Evolutionary conservation across 2,329 filamentous ascomycete genomes (phyloP), one percentile per base, ranked within the genome.

Genomic region (Stagonosporopsis chrysanthemi): DNA sequence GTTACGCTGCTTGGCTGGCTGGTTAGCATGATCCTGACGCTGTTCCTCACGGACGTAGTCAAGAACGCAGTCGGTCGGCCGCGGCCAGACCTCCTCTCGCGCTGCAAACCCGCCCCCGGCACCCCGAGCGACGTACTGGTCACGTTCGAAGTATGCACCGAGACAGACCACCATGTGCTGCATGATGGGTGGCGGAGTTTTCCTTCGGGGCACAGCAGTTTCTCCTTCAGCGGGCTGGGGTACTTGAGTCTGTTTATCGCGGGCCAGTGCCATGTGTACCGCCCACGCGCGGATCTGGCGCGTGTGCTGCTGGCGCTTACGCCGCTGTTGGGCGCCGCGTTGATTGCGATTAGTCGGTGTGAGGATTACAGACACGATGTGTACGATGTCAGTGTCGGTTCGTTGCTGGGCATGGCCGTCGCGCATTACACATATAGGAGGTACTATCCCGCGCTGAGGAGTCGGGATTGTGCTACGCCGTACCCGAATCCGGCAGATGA

Each of bases 31-130:
- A 82, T 92, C 65, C 82, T 97, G 46, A 89, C 91, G 0, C 85
- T 87, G 6, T 90, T 97, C 75, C 81, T 98, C 40, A 98, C 95
- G 41, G 93, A 98, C 73, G 72, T 79, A 26, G 83, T 98, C 72
- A 99, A 99, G 78, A 97, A 96, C 72, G 85, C 90, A 9, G 90
- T 94, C 24, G 91, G 91, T 8, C 81, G 91, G 11, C 91, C 92
- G 28, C 86, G 94, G 6, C 94, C 94, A 4, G 94, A 98, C 76
- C 80, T 97, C 33, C 86, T 98, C 39, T 87, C 89, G n/a, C 88
- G 95, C 35, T 99, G 95, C 78, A 88, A 90, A 63, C 93, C 95
- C 0, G 78, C 75, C 29, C 70, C 81, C 14, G 84, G 82, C 7
- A 87, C 86, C 0, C 82, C 86, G 0, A 77, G 77, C 47, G 79